Percentiles rank a stretch among this genome's conserved stretches.
These are phyloP conservation scores for Ogataea naganishii DNA, from an alignment of 805 yeast species.

Conservation along the genomic window DNA sequence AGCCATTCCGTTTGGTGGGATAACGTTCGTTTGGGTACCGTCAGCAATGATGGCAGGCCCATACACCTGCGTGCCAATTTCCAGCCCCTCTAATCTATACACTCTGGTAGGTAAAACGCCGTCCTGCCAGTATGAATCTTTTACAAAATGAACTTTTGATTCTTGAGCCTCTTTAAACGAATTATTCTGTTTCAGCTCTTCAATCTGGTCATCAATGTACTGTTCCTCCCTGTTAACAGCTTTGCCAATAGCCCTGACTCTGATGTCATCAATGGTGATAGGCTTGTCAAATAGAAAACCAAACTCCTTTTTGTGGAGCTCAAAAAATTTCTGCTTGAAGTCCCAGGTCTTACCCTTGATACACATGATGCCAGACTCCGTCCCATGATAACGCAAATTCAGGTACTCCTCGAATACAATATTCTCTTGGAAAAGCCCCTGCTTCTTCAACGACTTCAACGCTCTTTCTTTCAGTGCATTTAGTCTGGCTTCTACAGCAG, in stretches of 20 bases:
- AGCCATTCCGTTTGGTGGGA: conserved; percentile 56
- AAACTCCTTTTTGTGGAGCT: conserved; percentile 59
- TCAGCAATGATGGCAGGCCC: conserved; percentile 81
- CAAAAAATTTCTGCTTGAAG: conserved; percentile 38
- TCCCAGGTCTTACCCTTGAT: conserved; percentile 19
- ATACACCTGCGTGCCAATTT: conserved; percentile 38
- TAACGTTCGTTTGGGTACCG: conserved; percentile 70
- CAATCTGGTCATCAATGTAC: conserved; percentile 43
- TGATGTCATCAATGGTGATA: conserved; percentile 56
- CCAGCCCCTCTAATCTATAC: conserved; percentile 44
- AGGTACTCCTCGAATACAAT: conserved; percentile 55
- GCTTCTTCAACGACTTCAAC: conserved; percentile 29
- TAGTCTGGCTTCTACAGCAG: conserved; percentile 35
- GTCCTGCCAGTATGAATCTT: conserved; percentile 49
- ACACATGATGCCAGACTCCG: conserved; percentile 86
- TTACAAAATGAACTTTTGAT: conserved; percentile 24
- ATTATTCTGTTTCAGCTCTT: conserved; percentile 19
- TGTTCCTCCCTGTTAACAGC: conserved; percentile 32
- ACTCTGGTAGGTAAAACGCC: conserved; percentile 44
- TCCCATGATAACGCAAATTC: conserved; percentile 77
- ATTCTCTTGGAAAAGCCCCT: conserved; percentile 41
- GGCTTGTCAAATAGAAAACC: conserved; percentile 57
- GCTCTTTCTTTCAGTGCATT: conserved; percentile 35
- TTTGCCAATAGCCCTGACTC: conserved; percentile 70
- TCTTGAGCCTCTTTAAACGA: conserved; percentile 14